These are phyloP conservation scores for Intubia oerlemansii DNA, from an alignment of 2,329 filamentous ascomycete genomes.

Conservation along the genomic window DNA sequence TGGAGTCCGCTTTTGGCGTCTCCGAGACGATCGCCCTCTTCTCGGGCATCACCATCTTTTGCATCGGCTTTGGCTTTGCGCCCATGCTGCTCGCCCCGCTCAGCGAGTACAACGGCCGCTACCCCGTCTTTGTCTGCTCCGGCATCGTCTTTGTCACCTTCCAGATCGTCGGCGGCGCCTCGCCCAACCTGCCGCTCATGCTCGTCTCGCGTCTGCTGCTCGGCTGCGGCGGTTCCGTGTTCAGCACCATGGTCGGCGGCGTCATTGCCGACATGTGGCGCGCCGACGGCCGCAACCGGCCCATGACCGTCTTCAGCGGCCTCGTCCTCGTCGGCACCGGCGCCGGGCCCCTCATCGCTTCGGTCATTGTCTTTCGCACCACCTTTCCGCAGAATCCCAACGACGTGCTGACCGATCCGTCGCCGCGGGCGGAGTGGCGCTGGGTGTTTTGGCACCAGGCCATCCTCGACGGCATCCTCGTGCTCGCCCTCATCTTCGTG, in stretches of 20 bases:
- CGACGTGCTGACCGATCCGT: slow-evolving; percentile 9
- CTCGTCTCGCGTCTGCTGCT: slow-evolving; percentile 54
- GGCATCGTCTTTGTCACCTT: slow-evolving; percentile 51
- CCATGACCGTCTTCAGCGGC: slow-evolving; percentile 79
- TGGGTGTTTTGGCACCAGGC: slow-evolving; percentile 83
- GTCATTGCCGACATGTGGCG: slow-evolving; percentile 76
- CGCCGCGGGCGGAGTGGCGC: slow-evolving; percentile 33
- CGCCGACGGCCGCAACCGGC: slow-evolving; percentile 58
- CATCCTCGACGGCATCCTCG: slow-evolving; percentile 42
- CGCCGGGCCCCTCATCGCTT: slow-evolving; percentile 49
- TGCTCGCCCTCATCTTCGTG: slow-evolving; percentile 41
- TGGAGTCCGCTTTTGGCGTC: slow-evolving; percentile 43
- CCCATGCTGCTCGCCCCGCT: slow-evolving; percentile 82
- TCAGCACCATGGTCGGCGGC: slow-evolving; percentile 82
- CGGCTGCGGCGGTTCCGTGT: slow-evolving; percentile 56
- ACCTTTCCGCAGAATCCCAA: slow-evolving; percentile 10
- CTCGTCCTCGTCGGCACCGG: slow-evolving; percentile 61
- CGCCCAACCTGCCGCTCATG: slow-evolving; percentile 49
- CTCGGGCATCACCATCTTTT: slow-evolving; percentile 64
- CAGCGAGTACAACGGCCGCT: slow-evolving; percentile 70
- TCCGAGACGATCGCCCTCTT: slow-evolving; percentile 38
- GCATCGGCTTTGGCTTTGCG: slow-evolving; percentile 55
- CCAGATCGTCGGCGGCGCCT: slow-evolving; percentile 53
- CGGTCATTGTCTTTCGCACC: slow-evolving; percentile 44
- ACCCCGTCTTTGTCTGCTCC: slow-evolving; percentile 58